phyloP scores from a whole-genome alignment of 306 rosid species.

The Nissolia schottii region DNA sequence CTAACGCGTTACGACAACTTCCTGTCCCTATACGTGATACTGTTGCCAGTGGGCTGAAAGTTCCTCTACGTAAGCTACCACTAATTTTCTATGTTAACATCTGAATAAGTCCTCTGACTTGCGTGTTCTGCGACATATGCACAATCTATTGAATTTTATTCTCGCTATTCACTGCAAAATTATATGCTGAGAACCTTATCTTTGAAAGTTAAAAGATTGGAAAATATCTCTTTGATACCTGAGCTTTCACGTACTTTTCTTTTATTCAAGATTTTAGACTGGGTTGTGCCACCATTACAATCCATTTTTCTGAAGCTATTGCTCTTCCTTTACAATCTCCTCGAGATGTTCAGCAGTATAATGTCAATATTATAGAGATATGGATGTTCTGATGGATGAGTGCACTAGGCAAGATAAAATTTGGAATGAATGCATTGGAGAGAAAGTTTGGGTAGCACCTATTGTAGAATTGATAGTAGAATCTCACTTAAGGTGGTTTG shows the following conservation, averaged over 20 bases:
- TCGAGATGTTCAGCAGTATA: background rate
- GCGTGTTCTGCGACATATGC: background rate
- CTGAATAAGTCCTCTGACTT: background rate
- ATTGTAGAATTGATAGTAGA: background rate
- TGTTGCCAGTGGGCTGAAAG: slow-evolving; percentile 59
- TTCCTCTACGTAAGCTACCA: slow-evolving; percentile 71
- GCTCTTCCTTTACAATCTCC: background rate
- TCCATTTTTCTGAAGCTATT: background rate
- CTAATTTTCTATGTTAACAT: slow-evolving; percentile 3
- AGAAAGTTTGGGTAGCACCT: background rate
- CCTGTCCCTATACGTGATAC: slow-evolving; percentile 74
- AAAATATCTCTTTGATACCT: slow-evolving; percentile 9
- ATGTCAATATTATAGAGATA: background rate
- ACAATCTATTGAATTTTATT: slow-evolving; percentile 3
- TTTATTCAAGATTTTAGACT: background rate
- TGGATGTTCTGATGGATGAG: background rate
- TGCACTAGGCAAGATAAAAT: background rate
- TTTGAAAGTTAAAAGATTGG: slow-evolving; percentile 2
- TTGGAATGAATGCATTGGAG: too few species aligned
- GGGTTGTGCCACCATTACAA: background rate
- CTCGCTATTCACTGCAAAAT: slow-evolving; percentile 3
- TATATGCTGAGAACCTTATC: slow-evolving; percentile 10
- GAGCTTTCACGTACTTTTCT: background rate
- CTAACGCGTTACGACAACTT: slow-evolving; percentile 67
- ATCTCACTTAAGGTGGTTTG: too few species aligned